phyloP scores from a whole-genome alignment of 768 basidiomycete genomes.

The Suillus ampliporus region DNA sequence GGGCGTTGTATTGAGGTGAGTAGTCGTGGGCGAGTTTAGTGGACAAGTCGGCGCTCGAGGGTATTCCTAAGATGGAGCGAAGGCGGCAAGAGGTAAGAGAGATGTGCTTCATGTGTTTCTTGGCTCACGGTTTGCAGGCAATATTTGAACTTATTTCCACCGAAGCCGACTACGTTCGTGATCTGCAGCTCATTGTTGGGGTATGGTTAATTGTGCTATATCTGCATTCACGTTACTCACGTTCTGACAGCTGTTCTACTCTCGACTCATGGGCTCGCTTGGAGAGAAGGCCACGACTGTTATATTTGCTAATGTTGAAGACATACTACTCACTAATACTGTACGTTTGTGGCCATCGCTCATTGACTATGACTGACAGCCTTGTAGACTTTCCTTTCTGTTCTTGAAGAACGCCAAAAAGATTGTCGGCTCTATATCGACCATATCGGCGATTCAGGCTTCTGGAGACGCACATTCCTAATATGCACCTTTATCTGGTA shows the following conservation, averaged over 20 bases:
- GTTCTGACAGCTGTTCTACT: conserved; percentile 75
- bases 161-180: conserved; percentile 88
- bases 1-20: conserved; percentile 7
- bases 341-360: conserved; percentile 38
- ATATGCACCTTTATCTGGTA: conserved; percentile 83
- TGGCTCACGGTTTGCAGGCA: conserved; percentile 51
- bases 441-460: conserved; percentile 87
- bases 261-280: conserved; percentile 71
- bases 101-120: background rate
- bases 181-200: conserved; percentile 92
- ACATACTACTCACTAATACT: conserved; percentile 87
- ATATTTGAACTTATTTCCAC: conserved; percentile 96
- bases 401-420: conserved; percentile 89
- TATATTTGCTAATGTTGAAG: conserved; percentile 95
- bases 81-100: conserved; percentile 80
- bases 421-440: conserved; percentile 90
- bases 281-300: conserved; percentile 78
- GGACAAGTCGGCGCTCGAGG: conserved; percentile 81
- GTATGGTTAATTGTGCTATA: conserved; percentile 44
- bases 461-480: conserved; percentile 70
- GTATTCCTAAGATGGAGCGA: conserved; percentile 77
- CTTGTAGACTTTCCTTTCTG: conserved; percentile 77
- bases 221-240: conserved; percentile 9
- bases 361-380: conserved; percentile 8
- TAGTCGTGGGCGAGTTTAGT: conserved; percentile 95